These are phyloP conservation scores for Cronartium quercuum DNA, from an alignment of 1,284 basidiomycete species.

Conservation along the genomic window DNA sequence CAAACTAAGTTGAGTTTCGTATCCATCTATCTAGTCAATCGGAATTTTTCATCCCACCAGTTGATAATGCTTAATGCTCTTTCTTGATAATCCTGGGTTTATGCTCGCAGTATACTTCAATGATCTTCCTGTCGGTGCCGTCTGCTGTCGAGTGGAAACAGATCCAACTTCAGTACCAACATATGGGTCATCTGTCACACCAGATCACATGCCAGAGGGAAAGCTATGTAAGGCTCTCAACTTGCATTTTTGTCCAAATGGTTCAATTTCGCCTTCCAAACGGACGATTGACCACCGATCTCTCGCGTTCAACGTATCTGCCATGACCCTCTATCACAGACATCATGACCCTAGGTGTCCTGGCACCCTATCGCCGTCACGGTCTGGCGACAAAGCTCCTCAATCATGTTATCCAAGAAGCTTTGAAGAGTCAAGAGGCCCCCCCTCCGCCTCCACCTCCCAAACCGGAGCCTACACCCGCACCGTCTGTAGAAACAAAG, in stretches of 20 bases:
- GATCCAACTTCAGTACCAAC: neutral
- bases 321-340: conserved; percentile 27
- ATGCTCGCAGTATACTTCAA: conserved; percentile 17
- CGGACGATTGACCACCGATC: conserved; percentile 42
- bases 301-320: neutral
- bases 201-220: conserved; percentile 7
- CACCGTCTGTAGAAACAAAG: conserved; percentile 5
- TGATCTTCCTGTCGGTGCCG: conserved; percentile 33
- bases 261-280: conserved; percentile 5
- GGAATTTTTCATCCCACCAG: neutral
- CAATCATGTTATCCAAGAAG: conserved; percentile 45
- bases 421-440: conserved; percentile 42
- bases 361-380: conserved; percentile 49
- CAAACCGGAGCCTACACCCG: neutral
- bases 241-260: neutral
- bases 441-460: conserved; percentile 35
- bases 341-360: conserved; percentile 48
- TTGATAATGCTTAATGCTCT: neutral
- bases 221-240: conserved; percentile 19
- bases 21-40: neutral
- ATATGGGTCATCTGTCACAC: neutral
- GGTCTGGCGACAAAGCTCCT: conserved; percentile 47
- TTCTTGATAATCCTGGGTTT: neutral
- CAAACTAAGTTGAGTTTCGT: conserved; percentile 14
- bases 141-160: conserved; percentile 24